phyloP scores from a whole-genome alignment of 1,284 basidiomycete species.

The Golubevia sp. region DNA sequence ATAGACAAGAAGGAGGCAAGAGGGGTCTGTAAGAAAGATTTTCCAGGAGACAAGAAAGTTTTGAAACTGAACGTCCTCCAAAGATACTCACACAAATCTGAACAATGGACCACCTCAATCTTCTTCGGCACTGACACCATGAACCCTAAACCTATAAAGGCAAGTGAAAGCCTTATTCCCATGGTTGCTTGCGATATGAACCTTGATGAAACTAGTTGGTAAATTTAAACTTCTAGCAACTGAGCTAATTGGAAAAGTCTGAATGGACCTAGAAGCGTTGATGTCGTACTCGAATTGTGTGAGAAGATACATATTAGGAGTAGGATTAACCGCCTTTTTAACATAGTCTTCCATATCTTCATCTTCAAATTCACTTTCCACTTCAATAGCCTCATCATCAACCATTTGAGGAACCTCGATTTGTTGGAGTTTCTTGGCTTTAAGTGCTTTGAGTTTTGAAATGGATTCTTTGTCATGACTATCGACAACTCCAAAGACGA shows the following conservation, averaged over 20 bases:
- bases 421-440: background rate
- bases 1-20: no score
- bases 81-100: no score
- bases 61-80: no score
- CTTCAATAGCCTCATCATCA: slow-evolving; percentile 12
- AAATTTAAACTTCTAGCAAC: slow-evolving; percentile 73
- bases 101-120: no score
- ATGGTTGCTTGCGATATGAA: slow-evolving; percentile 83
- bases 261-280: slow-evolving; percentile 71
- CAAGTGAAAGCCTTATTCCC: slow-evolving; percentile 83
- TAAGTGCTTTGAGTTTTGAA: background rate
- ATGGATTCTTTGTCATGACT: background rate
- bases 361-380: slow-evolving; percentile 49
- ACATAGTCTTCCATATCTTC: slow-evolving; percentile 56
- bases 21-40: no score
- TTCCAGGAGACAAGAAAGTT: no score
- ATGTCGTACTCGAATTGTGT: slow-evolving; percentile 81
- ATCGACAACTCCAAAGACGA: slow-evolving; percentile 71
- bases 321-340: slow-evolving; percentile 65
- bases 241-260: slow-evolving; percentile 79
- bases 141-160: slow-evolving; percentile 79
- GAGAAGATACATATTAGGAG: slow-evolving; percentile 72
- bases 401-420: no score
- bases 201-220: slow-evolving; percentile 78
- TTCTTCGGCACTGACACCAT: no score